Conservation (phyloP, 2,329 filamentous ascomycete species). For the Fusarium tjaetaba region DNA sequence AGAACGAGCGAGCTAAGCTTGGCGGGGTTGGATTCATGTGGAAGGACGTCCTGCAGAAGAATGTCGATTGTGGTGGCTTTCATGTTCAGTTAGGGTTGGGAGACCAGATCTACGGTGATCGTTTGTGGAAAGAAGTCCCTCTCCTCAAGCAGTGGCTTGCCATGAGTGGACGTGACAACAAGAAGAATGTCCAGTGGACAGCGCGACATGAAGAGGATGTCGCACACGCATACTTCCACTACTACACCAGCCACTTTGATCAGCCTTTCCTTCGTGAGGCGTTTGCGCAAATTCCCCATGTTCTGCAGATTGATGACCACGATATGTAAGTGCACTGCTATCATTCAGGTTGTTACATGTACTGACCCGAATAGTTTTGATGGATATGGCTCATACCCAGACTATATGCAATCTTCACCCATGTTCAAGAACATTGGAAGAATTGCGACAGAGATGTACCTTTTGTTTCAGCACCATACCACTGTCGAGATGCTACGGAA, state of each 20-base stretch:
- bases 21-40: constrained; percentile 96
- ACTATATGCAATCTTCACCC: constrained; percentile 97
- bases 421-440: constrained; percentile 99
- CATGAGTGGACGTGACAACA: constrained; percentile 90
- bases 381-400: constrained; percentile 95
- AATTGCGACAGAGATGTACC: constrained; percentile 96
- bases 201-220: constrained; percentile 96
- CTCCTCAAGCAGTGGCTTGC: constrained; percentile 94
- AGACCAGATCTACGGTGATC: constrained; percentile 94
- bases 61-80: constrained; percentile 94
- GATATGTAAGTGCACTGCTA: constrained; percentile 79
- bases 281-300: constrained; percentile 95
- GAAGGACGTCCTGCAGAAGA: constrained; percentile 98
- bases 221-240: constrained; percentile 96
- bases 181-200: constrained; percentile 91
- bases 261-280: constrained; percentile 94
- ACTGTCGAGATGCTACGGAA: constrained; percentile 93
- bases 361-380: constrained; percentile 74
- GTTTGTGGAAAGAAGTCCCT: constrained; percentile 95
- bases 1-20: constrained; percentile 84
- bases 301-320: constrained; percentile 94
- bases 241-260: constrained; percentile 98
- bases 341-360: neutral
- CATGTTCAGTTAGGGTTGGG: constrained; percentile 92
- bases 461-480: constrained; percentile 98